These are phyloP conservation scores for Aspergillus heteromorphus DNA, from an alignment of 495 filamentous ascomycete genomes.

Conservation along the genomic window DNA sequence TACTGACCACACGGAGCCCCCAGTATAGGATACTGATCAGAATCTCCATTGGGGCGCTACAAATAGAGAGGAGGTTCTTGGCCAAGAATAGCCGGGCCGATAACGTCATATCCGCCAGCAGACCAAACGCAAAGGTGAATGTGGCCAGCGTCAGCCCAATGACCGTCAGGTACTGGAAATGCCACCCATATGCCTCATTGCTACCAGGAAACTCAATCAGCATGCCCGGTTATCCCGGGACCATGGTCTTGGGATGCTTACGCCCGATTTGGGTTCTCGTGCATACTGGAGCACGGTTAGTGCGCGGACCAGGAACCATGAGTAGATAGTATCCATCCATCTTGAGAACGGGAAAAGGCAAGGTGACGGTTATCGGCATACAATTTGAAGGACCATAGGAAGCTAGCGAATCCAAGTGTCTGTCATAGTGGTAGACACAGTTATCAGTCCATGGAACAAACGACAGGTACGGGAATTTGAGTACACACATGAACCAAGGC, in stretches of 20 bases:
- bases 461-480: neutral
- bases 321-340: neutral
- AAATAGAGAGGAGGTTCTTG: slow-evolving; percentile 71
- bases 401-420: slow-evolving; percentile 59
- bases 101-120: slow-evolving; percentile 71
- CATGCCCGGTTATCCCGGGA: neutral
- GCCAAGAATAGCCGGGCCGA: slow-evolving; percentile 58
- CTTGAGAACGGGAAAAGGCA: no score
- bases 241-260: slow-evolving; percentile 31
- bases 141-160: slow-evolving; percentile 48
- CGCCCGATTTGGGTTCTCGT: slow-evolving; percentile 42
- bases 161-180: slow-evolving; percentile 44
- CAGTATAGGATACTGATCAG: slow-evolving; percentile 84
- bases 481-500: slow-evolving; percentile 60
- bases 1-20: slow-evolving; percentile 52
- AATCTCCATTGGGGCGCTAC: slow-evolving; percentile 72
- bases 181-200: slow-evolving; percentile 71
- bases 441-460: slow-evolving; percentile 15
- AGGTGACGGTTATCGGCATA: slow-evolving; percentile 15
- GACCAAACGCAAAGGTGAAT: slow-evolving; percentile 60
- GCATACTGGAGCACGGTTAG: slow-evolving; percentile 25
- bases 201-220: slow-evolving; percentile 29
- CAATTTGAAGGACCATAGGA: slow-evolving; percentile 65
- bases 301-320: neutral
- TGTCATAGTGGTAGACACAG: slow-evolving; percentile 21